A percentile compares a stretch with the other conserved stretches of the same genome.
phyloP scores from a whole-genome alignment of 176 grass and related monocot genomes.

The Luzula sylvatica region DNA sequence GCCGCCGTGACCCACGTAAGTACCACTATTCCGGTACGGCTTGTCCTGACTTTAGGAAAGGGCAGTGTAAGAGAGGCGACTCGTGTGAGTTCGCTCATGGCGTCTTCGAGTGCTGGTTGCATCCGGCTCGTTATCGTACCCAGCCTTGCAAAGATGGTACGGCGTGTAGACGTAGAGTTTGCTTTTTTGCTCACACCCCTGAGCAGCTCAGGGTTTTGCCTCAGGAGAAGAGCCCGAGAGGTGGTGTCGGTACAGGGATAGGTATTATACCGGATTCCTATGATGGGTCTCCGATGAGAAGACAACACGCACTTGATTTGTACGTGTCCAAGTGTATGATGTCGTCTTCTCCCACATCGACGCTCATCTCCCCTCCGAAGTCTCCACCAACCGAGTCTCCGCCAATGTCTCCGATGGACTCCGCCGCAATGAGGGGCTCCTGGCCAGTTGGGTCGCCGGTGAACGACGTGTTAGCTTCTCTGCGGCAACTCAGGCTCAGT shows the following conservation, averaged over 20 bases:
- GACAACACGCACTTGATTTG: conserved; percentile 50
- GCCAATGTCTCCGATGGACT: conserved; percentile 49
- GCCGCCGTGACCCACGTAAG: conserved; percentile 76
- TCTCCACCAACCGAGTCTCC: conserved; percentile 62
- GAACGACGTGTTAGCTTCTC: conserved; percentile 45
- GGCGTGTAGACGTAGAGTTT: conserved; percentile 68
- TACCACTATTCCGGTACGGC: conserved; percentile 88
- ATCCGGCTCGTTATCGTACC: conserved; percentile 81
- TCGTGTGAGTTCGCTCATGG: conserved; percentile 87
- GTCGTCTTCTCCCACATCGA: conserved; percentile 63
- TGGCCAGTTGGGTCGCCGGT: conserved; percentile 43
- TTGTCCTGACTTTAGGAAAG: conserved; percentile 93
- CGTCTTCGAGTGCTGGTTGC: conserved; percentile 99
- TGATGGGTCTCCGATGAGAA: conserved; percentile 59
- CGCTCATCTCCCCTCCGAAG: conserved; percentile 52
- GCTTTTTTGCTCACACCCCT: conserved; percentile 87
- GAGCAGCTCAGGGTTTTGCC: conserved; percentile 77
- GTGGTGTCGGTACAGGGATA: not conserved
- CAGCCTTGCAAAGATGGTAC: conserved; percentile 98
- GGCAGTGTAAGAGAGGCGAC: conserved; percentile 78
- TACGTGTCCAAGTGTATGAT: conserved; percentile 40
- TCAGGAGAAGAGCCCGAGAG: conserved; percentile 43
- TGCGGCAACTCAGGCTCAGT: conserved; percentile 54
- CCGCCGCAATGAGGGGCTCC: conserved; percentile 23
- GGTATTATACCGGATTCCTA: conserved; percentile 38